phyloP scores from a whole-genome alignment of 1,284 basidiomycete genomes.

The Tylopilus sp. region DNA sequence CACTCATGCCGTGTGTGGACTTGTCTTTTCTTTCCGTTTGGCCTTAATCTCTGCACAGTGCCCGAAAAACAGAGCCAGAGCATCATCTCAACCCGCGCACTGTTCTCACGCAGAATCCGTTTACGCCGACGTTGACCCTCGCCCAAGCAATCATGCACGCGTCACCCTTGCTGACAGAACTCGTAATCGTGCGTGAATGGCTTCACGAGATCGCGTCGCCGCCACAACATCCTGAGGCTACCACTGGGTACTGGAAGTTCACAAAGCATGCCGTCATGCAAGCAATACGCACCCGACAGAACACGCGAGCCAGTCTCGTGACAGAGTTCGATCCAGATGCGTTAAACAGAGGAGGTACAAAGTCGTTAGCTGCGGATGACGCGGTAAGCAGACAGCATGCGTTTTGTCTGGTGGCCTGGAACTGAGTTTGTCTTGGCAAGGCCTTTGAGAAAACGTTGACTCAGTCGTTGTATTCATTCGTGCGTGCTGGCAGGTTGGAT shows the following conservation, averaged over 20 bases:
- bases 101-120: conserved; percentile 72
- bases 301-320: conserved; percentile 60
- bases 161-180: conserved; percentile 67
- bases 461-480: conserved; percentile 77
- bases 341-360: conserved; percentile 59
- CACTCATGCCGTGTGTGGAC: conserved; percentile 67
- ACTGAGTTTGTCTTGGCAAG: conserved; percentile 46
- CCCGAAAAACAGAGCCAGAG: conserved; percentile 64
- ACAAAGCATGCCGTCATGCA: conserved; percentile 80
- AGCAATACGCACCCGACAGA: conserved; percentile 59
- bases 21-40: conserved; percentile 26
- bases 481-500: conserved; percentile 82
- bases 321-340: conserved; percentile 78
- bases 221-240: conserved; percentile 67
- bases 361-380: conserved; percentile 71
- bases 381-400: conserved; percentile 55
- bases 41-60: conserved; percentile 46
- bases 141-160: conserved; percentile 71
- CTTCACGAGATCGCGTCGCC: conserved; percentile 72
- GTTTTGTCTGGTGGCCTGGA: neutral
- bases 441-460: conserved; percentile 79
- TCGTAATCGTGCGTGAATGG: conserved; percentile 83
- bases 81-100: conserved; percentile 55
- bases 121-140: conserved; percentile 75
- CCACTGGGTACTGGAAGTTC: conserved; percentile 80